Percentiles rank a stretch among this genome's conserved stretches.
These are phyloP conservation scores for Mortierella hygrophila DNA, from an alignment of 192 early-diverging fungal genomes.

Conservation along the genomic window DNA sequence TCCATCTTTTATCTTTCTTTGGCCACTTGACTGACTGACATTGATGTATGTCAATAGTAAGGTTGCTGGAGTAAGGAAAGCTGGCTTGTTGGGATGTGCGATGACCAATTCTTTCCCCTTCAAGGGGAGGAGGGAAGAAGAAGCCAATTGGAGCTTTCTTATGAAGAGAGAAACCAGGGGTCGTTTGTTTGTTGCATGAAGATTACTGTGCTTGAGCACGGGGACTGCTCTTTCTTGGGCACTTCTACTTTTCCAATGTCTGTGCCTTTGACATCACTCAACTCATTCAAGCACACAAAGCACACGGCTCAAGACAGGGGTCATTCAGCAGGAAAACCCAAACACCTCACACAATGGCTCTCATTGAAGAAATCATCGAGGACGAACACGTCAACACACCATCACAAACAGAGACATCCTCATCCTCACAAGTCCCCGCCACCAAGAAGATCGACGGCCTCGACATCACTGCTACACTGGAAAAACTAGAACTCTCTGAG, in stretches of 20 bases:
- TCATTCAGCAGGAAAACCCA: neutral
- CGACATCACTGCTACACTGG: conserved; percentile 41
- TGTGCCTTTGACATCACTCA: too few relatives aligned
- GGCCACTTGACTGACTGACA: too few relatives aligned
- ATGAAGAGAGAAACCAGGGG: neutral
- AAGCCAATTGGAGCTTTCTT: too few relatives aligned
- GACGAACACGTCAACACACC: neutral
- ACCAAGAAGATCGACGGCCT: conserved; percentile 24
- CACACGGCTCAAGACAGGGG: neutral
- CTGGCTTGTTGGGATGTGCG: neutral
- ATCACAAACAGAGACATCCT: neutral
- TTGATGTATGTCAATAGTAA: too few relatives aligned
- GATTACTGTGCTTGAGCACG: too few relatives aligned
- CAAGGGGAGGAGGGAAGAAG: neutral
- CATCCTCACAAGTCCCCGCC: neutral
- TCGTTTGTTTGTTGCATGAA: too few relatives aligned
- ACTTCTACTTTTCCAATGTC: too few relatives aligned
- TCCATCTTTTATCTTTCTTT: neutral
- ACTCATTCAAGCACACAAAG: neutral
- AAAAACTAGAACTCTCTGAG: conserved; percentile 50
- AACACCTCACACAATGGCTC: conserved; percentile 42
- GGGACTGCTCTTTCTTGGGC: too few relatives aligned
- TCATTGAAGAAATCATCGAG: conserved; percentile 61
- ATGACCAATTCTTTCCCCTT: neutral
- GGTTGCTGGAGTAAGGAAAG: too few relatives aligned